Base-by-base conservation (phyloP, 176 grass and related monocot genomes). In the Elymus sibiricus region DNA sequence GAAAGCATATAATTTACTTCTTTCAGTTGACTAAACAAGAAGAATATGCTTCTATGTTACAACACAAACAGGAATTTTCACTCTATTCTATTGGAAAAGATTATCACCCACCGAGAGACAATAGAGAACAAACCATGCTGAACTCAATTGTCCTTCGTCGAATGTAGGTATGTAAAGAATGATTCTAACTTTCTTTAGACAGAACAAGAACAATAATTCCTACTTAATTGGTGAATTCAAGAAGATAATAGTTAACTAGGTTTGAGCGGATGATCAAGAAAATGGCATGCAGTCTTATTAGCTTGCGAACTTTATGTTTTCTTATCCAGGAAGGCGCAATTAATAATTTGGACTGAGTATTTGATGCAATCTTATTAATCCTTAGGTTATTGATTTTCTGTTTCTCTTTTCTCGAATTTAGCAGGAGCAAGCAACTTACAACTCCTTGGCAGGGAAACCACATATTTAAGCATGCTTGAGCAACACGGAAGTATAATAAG, bases 1-100 rank as follows among this genome's bases (percentile, higher is more conserved):
- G 47, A 90, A 27, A 51, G 22, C 88, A 74, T 46, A 14, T 84
- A 86, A 44, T 85, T 43, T 51, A 49, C 46, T 51, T 11, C 68
- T 27, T 67, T 51, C 65, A 21, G 6, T 70, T 59, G 32, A 51
- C 15, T 70, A 16, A 84, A 65, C 9, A 27, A 77, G 25, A 53
- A 78, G 31, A 80, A 32, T 68, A 82, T 17, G 2, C 67, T 28
- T 58, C 49, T 19, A 53, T 19, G 16, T 53, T 14, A 25, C 7
- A 5, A 64, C 64, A 42, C 40, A 72, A 75, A 77, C 28, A 34
- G 32, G 40, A 72, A 40, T 26, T 8, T 29, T n/a, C 31, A 49
- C 49, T 82, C 5, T 63, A 19, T 82, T 4, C 37, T n/a, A 24
- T 56, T 64, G 13, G 2, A 76, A 84, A 62, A 84, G 1, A 35